Base-by-base conservation (phyloP, 2,329 filamentous ascomycete species). In the Pseudogymnoascus sp. region DNA sequence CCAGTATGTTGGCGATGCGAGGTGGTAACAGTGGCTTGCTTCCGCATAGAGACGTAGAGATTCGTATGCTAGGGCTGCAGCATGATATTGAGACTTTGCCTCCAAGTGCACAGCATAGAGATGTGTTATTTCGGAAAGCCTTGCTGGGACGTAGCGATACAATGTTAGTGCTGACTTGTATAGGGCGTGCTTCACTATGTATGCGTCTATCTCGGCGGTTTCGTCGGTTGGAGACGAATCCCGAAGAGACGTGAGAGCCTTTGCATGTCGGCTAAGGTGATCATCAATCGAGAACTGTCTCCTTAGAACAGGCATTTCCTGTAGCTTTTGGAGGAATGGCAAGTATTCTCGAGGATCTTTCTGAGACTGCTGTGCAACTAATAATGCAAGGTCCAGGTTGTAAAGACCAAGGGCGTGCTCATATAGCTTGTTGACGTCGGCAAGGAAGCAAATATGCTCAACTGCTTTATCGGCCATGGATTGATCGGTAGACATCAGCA, bases 371-470 rank as follows among this genome's bases (percentile, higher is more conserved):
- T 99, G 95, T 0, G 95, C 95, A 11, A 99, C 90, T 5, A 97
- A 80, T 9, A 99, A 81, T 3, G 93, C 88, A 6, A 99, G 84
- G 9, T 96, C 91, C 2, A 99, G 83, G 70, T 97, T 88, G 73
- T 99, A 99, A 2, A 97, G 80, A 1, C 93, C 93, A 1, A 99
- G 80, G 0, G 95, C 90, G 64, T 93, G 88, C 65, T 97, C 91
- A 70, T 96, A 99, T 0, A 99, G 83, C 40, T 87, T 87, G 73
- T 97, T 96, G 52, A 96, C 89, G 74, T 99, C 95, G 0, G 93
- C 91, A 43, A 99, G 82, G 80, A 99, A 99, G 80, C 92, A 97
- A 64, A 99, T 97, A 71, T 99, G 95, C 72, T 97, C 92, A 21
- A 97, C 88, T 0, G 93, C 93, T 73, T 88, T 88, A 68, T 97